These are phyloP conservation scores for Tricholoma sp. DNA, from an alignment of 768 basidiomycete genomes.

Conservation along the genomic window DNA sequence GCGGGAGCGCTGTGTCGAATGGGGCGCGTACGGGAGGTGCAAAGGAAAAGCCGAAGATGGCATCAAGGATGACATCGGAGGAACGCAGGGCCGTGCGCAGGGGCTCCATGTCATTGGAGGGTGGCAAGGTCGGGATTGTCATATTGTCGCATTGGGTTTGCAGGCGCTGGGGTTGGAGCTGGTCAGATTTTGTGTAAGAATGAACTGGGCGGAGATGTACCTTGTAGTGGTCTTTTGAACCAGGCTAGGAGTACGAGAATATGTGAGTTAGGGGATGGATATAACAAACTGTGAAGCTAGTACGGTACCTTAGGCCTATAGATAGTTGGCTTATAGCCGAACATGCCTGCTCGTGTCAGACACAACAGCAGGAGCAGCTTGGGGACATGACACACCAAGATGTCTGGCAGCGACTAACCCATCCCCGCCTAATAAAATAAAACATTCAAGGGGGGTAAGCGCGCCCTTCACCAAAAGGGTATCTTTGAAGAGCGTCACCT, in stretches of 20 bases:
- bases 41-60: constrained; percentile 99
- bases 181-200: background rate
- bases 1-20: constrained; percentile 71
- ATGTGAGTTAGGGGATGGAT: background rate
- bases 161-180: constrained; percentile 48
- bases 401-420: constrained; percentile 96
- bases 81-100: constrained; percentile 47
- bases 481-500: constrained; percentile 30
- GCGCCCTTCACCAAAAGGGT: background rate
- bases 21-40: constrained; percentile 84
- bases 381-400: constrained; percentile 49
- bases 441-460: background rate
- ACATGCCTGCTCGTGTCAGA: constrained; percentile 59
- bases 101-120: constrained; percentile 38
- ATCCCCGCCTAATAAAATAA: constrained; percentile 62
- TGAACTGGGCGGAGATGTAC: constrained; percentile 27
- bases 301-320: constrained; percentile 85
- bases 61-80: constrained; percentile 86
- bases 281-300: background rate
- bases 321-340: constrained; percentile 84
- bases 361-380: background rate
- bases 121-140: constrained; percentile 67
- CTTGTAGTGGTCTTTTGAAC: constrained; percentile 90
- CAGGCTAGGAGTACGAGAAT: constrained; percentile 54
- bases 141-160: constrained; percentile 87